These are phyloP conservation scores for Cucurbita moschata DNA, from an alignment of 306 rosid species.

Conservation along the genomic window DNA sequence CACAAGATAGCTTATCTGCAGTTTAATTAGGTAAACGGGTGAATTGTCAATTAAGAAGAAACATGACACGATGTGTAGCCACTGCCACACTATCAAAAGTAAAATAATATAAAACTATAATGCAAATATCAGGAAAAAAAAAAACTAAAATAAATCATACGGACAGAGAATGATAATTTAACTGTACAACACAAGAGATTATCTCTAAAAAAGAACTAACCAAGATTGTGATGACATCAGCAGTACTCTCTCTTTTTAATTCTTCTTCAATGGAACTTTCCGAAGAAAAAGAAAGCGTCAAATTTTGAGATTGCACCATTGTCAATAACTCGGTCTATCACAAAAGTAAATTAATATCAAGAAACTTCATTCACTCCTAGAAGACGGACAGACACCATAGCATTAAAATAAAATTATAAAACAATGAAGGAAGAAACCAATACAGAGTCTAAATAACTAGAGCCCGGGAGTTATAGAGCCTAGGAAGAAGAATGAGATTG, in stretches of 20 bases:
- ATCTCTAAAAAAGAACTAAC: constrained; percentile 26
- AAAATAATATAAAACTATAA: neutral
- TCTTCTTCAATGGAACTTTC: constrained; percentile 98
- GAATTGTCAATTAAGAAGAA: neutral
- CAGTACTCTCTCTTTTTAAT: constrained; percentile 87
- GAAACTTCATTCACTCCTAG: neutral
- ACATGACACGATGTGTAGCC: constrained; percentile 8
- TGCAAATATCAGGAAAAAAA: neutral
- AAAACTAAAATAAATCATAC: neutral
- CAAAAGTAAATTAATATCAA: constrained; percentile 11
- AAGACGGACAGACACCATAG: neutral
- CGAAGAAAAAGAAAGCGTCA: constrained; percentile 86
- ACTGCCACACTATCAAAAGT: neutral
- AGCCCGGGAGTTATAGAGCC: neutral
- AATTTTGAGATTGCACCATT: constrained; percentile 65
- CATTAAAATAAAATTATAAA: neutral
- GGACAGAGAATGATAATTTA: neutral
- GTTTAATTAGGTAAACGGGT: constrained; percentile 6
- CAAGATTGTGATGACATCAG: constrained; percentile 86
- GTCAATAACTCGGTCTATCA: constrained; percentile 68
- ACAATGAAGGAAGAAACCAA: neutral
- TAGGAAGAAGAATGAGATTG: neutral
- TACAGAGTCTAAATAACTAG: neutral
- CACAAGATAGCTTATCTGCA: constrained; percentile 97
- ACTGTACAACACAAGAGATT: neutral